Evolutionary conservation across 2,329 filamentous ascomycete species (phyloP).

Genomic region (Colletotrichum musicola): DNA sequence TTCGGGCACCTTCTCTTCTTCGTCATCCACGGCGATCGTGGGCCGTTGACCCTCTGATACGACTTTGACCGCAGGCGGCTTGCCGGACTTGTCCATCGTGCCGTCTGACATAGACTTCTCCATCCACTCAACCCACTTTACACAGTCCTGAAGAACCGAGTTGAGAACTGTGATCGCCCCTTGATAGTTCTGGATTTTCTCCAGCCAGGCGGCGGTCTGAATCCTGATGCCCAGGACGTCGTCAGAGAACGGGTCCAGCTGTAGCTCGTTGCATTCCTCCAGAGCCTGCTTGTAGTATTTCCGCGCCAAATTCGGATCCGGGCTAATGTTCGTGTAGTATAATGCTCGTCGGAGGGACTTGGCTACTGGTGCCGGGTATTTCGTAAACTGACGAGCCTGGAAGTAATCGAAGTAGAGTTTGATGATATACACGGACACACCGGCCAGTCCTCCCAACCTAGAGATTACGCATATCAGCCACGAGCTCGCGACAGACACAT

Average conservation of each 20-base stretch:
- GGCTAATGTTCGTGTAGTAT: slow-evolving; percentile 84
- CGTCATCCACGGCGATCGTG: slow-evolving; percentile 38
- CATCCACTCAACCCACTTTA: slow-evolving; percentile 69
- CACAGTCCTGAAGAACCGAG: slow-evolving; percentile 78
- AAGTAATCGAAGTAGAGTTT: slow-evolving; percentile 68
- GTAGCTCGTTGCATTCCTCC: slow-evolving; percentile 76
- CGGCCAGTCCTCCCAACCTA: slow-evolving; percentile 52
- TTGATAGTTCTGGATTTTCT: slow-evolving; percentile 78
- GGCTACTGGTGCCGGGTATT: slow-evolving; percentile 77
- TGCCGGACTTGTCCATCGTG: slow-evolving; percentile 56
- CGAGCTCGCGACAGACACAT: neutral
- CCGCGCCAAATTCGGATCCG: slow-evolving; percentile 81
- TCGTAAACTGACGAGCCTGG: slow-evolving; percentile 66
- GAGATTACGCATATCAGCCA: slow-evolving; percentile 41
- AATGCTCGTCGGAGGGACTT: slow-evolving; percentile 85
- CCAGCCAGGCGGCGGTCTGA: slow-evolving; percentile 82
- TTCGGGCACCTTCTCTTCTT: slow-evolving; percentile 53
- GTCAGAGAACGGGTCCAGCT: slow-evolving; percentile 90
- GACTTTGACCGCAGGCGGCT: slow-evolving; percentile 41
- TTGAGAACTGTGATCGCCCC: slow-evolving; percentile 83
- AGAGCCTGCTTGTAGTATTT: slow-evolving; percentile 88
- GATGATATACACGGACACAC: slow-evolving; percentile 52
- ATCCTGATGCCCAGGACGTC: slow-evolving; percentile 93
- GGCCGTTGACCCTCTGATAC: slow-evolving; percentile 24
- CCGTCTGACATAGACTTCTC: slow-evolving; percentile 64